Percentiles rank a stretch among this genome's conserved stretches.
Conservation (phyloP, 176 grass and related monocot species). For the Poa pratensis region DNA sequence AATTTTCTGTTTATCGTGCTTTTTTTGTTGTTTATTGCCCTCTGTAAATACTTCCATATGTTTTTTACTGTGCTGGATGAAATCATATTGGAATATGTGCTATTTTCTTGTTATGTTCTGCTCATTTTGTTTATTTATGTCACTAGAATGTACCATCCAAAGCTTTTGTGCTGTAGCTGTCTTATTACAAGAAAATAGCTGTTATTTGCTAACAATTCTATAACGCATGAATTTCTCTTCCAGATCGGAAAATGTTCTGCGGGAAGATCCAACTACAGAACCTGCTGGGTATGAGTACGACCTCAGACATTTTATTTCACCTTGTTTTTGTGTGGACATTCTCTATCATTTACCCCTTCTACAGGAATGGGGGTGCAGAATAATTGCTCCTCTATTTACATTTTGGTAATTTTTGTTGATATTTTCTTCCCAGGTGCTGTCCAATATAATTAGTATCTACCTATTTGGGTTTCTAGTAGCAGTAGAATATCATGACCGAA, state of each 20-base stretch:
- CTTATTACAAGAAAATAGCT: too few species aligned
- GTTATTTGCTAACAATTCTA: not conserved
- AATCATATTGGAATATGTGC: constrained; percentile 12
- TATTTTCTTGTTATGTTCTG: constrained; percentile 24
- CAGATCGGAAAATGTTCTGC: constrained; percentile 48
- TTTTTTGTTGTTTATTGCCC: not conserved
- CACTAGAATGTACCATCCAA: not conserved
- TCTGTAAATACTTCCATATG: not conserved
- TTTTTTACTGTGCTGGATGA: not conserved
- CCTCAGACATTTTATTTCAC: not conserved
- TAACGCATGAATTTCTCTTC: constrained; percentile 40
- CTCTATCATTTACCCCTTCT: not conserved
- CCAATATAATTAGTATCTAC: constrained; percentile 1
- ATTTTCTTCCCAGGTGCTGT: not conserved
- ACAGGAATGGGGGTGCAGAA: not conserved
- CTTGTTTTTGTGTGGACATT: constrained; percentile 1
- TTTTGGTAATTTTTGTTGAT: not conserved
- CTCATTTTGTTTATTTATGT: not conserved
- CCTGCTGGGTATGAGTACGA: constrained; percentile 55
- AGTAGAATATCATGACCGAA: not conserved
- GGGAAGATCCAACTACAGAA: constrained; percentile 37
- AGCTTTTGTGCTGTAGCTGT: constrained; percentile 6
- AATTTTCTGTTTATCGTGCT: not conserved
- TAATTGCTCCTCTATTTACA: not conserved
- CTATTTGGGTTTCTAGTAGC: not conserved